Evolutionary conservation across 1,284 basidiomycete species (phyloP).

Genomic region (Austroboletus olivaceoglutinosus): DNA sequence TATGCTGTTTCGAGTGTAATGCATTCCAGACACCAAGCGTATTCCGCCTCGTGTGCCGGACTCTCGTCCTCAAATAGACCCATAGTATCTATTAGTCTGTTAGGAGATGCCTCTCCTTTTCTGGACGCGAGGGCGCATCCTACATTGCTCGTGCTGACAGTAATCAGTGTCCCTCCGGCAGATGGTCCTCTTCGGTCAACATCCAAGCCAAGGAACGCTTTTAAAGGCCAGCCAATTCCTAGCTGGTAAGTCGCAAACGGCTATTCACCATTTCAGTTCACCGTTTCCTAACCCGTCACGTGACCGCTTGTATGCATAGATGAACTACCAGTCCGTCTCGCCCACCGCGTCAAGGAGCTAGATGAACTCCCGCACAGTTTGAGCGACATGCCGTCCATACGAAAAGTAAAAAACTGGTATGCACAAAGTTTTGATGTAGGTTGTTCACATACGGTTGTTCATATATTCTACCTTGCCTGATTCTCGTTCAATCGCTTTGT

Average conservation of each 20-base stretch:
- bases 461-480: no score
- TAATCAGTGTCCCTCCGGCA: constrained; percentile 28
- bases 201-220: constrained; percentile 34
- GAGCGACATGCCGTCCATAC: constrained; percentile 89
- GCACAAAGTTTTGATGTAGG: constrained; percentile 94
- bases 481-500: neutral
- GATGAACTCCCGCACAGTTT: constrained; percentile 93
- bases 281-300: constrained; percentile 45
- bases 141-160: constrained; percentile 9
- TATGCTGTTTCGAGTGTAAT: constrained; percentile 43
- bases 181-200: constrained; percentile 36
- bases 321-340: constrained; percentile 88
- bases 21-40: constrained; percentile 42
- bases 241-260: constrained; percentile 13
- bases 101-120: neutral
- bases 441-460: constrained; percentile 25
- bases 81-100: no score
- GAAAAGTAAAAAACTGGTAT: constrained; percentile 98
- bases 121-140: neutral
- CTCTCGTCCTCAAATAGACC: no score
- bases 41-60: no score
- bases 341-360: constrained; percentile 95
- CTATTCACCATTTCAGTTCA: neutral
- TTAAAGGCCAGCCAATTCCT: constrained; percentile 33
- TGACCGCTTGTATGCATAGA: constrained; percentile 19